A percentile compares a stretch with the other conserved stretches of the same genome.
Conservation (phyloP, 306 rosid genomes). For the Leucaena leucocephala region DNA sequence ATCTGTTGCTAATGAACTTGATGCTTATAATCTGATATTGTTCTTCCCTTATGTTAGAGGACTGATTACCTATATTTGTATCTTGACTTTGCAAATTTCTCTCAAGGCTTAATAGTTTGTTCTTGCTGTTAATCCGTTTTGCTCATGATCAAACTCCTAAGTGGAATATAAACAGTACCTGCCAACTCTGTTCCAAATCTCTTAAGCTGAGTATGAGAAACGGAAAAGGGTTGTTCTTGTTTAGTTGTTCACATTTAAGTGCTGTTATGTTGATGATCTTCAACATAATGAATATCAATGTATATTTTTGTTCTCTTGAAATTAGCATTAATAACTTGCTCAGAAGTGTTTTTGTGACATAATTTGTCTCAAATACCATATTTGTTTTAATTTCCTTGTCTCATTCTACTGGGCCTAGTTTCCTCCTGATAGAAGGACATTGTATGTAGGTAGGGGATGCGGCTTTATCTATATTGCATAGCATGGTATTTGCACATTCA, state of each 20-base stretch:
- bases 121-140: neutral
- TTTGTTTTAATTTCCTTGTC: neutral
- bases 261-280: conserved; percentile 20
- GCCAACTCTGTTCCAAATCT: neutral
- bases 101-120: neutral
- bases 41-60: neutral
- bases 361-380: conserved; percentile 10
- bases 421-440: conserved; percentile 35
- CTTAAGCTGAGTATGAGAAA: neutral
- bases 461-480: conserved; percentile 86
- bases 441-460: conserved; percentile 82
- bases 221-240: neutral
- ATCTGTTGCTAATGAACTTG: conserved; percentile 20
- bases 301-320: conserved; percentile 20
- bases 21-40: conserved; percentile 22
- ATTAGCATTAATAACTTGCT: conserved; percentile 21
- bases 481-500: conserved; percentile 98
- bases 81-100: conserved; percentile 17
- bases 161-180: neutral
- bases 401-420: neutral
- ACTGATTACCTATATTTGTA: neutral
- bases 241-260: neutral
- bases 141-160: neutral
- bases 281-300: conserved; percentile 1
- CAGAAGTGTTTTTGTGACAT: conserved; percentile 25